Conservation (phyloP, 2,329 filamentous ascomycete species). For the Pseudogymnoascus pannorum region DNA sequence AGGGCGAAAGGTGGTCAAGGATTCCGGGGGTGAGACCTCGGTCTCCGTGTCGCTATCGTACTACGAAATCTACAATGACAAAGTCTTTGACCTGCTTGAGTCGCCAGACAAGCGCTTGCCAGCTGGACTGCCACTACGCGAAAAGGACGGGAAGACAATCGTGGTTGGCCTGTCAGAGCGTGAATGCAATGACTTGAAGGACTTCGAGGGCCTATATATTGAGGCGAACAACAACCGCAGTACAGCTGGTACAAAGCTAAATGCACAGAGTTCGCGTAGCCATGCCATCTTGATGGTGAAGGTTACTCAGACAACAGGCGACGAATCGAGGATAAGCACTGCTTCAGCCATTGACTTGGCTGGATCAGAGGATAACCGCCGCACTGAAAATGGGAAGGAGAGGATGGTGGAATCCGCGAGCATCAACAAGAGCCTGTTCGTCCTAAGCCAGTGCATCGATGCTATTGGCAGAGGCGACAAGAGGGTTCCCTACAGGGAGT, state of each 20-base stretch:
- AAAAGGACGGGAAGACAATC: constrained; percentile 79
- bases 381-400: constrained; percentile 90
- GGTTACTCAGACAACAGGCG: constrained; percentile 65
- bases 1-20: constrained; percentile 77
- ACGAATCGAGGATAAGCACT: constrained; percentile 66
- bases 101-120: constrained; percentile 78
- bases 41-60: constrained; percentile 77
- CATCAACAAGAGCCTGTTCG: constrained; percentile 96
- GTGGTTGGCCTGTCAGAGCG: constrained; percentile 82
- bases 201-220: constrained; percentile 85
- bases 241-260: constrained; percentile 85
- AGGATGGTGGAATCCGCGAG: constrained; percentile 89
- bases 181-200: constrained; percentile 74
- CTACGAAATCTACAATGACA: constrained; percentile 97
- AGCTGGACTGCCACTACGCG: constrained; percentile 71
- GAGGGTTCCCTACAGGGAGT: constrained; percentile 87
- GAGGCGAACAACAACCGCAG: constrained; percentile 87
- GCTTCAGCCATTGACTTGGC: constrained; percentile 92
- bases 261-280: constrained; percentile 81
- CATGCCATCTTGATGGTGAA: constrained; percentile 90
- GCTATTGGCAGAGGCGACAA: constrained; percentile 71
- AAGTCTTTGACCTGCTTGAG: constrained; percentile 86
- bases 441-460: constrained; percentile 90
- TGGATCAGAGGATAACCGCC: constrained; percentile 88
- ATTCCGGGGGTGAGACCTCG: constrained; percentile 59